phyloP scores from a whole-genome alignment of 2,329 filamentous ascomycete genomes.

The Diplodia corticola region DNA sequence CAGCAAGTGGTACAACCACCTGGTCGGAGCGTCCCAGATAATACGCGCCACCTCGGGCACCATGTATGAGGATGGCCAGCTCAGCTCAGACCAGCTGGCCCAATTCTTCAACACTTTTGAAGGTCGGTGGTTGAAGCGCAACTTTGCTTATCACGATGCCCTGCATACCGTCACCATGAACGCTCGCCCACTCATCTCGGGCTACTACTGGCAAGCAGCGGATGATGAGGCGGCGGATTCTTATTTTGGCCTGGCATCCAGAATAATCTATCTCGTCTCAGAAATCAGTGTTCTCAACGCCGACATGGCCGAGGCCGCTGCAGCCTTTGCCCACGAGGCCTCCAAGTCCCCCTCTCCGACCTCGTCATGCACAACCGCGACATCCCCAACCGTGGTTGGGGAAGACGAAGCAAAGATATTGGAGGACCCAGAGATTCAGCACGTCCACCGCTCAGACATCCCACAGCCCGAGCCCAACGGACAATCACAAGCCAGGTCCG shows the following conservation, averaged over 20 bases:
- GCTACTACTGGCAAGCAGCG: constrained; percentile 19
- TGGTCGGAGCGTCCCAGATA: constrained; percentile 21
- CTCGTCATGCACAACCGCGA: background rate
- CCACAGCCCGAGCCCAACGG: background rate
- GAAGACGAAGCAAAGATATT: constrained; percentile 5
- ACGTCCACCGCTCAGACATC: background rate
- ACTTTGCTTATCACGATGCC: constrained; percentile 23
- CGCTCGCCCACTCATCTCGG: constrained; percentile 8
- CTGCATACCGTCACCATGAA: constrained; percentile 20
- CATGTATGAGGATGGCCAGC: background rate
- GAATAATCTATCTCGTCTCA: constrained; percentile 20
- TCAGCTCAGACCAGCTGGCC: constrained; percentile 8
- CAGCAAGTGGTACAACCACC: constrained; percentile 22
- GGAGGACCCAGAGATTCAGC: constrained; percentile 7
- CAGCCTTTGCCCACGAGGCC: background rate
- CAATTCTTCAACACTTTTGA: constrained; percentile 21
- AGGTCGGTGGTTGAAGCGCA: constrained; percentile 22
- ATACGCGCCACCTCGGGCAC: constrained; percentile 10
- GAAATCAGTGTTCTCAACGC: constrained; percentile 23
- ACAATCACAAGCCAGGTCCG: constrained; percentile 6
- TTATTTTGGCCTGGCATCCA: constrained; percentile 22
- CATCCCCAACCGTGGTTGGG: background rate
- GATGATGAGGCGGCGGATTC: constrained; percentile 6
- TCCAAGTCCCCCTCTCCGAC: constrained; percentile 5
- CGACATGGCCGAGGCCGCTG: constrained; percentile 20